Conservation (phyloP, 106 monocot species). For the Xerophyta viscosa region DNA sequence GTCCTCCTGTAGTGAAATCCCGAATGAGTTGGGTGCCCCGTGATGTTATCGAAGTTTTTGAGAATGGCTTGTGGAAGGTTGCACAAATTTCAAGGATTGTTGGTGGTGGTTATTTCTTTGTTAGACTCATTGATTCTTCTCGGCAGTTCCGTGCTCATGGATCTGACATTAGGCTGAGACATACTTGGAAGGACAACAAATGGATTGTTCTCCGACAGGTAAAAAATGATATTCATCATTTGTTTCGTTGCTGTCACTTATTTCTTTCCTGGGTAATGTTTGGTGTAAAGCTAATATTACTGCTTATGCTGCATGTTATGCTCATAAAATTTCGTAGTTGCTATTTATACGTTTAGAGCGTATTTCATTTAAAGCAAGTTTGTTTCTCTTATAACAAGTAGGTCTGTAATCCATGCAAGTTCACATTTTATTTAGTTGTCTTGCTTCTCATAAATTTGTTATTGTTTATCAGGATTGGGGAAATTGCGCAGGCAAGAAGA, state of each 20-base stretch:
- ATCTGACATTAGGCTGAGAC: constrained; percentile 20
- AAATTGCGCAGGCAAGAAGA: neutral
- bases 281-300: too few relatives aligned
- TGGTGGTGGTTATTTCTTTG: constrained; percentile 9
- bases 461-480: constrained; percentile 19
- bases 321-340: too few relatives aligned
- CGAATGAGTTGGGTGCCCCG: constrained; percentile 13
- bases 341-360: too few relatives aligned
- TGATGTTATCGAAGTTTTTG: constrained; percentile 24
- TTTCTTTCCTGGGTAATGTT: too few relatives aligned
- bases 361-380: too few relatives aligned
- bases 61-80: constrained; percentile 23
- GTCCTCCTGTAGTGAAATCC: constrained; percentile 7
- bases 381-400: too few relatives aligned
- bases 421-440: neutral
- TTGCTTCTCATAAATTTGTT: neutral
- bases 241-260: too few relatives aligned
- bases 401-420: neutral
- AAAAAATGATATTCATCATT: too few relatives aligned
- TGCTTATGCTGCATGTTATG: too few relatives aligned
- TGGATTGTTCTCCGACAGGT: constrained; percentile 32
- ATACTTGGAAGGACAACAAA: constrained; percentile 24
- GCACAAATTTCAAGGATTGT: constrained; percentile 9
- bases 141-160: constrained; percentile 8
- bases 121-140: constrained; percentile 15